phyloP scores from a whole-genome alignment of 345 rosid species.

The Eutrema yunnanense region DNA sequence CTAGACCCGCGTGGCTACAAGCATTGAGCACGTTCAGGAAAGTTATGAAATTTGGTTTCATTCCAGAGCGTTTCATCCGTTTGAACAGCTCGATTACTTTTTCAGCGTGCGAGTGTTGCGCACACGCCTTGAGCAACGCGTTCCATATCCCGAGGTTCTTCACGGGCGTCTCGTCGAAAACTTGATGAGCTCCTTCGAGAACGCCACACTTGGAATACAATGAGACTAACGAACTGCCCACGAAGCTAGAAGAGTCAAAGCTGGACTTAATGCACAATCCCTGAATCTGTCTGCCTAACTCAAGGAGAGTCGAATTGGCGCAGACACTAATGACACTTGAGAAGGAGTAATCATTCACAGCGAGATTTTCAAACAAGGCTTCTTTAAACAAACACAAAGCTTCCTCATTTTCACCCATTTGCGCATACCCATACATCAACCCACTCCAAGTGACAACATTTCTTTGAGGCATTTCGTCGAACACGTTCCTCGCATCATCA shows the following conservation, averaged over 20 bases:
- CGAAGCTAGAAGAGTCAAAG: conserved; percentile 59
- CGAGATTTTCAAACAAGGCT: conserved; percentile 46
- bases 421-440: conserved; percentile 82
- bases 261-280: conserved; percentile 72
- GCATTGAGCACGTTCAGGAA: conserved; percentile 73
- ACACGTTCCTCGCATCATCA: conserved; percentile 52
- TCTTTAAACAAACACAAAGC: conserved; percentile 63
- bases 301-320: conserved; percentile 60
- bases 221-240: conserved; percentile 75
- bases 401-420: conserved; percentile 63
- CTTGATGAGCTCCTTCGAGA: conserved; percentile 52
- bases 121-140: conserved; percentile 78
- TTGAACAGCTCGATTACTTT: conserved; percentile 51
- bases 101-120: conserved; percentile 59
- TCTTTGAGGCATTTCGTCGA: conserved; percentile 77
- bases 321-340: conserved; percentile 77
- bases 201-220: conserved; percentile 78
- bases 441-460: conserved; percentile 96
- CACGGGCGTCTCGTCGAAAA: conserved; percentile 45
- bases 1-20: conserved; percentile 84
- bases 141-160: conserved; percentile 89
- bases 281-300: conserved; percentile 83
- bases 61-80: conserved; percentile 44
- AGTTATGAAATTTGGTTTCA: conserved; percentile 77
- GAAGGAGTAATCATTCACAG: conserved; percentile 78